phyloP scores from a whole-genome alignment of 345 rosid genomes.

The Euphorbia pulcherrima region DNA sequence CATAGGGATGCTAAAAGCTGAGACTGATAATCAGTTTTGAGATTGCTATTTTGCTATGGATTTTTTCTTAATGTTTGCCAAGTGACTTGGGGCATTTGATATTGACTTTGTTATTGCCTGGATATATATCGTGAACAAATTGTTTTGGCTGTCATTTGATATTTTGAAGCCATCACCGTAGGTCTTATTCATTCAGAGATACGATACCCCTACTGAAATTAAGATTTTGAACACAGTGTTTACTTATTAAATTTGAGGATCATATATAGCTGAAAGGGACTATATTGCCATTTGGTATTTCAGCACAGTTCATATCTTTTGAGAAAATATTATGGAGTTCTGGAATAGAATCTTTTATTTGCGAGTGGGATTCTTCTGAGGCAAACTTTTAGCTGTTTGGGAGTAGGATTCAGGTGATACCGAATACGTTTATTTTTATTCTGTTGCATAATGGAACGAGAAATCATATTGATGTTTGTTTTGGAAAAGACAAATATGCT shows the following conservation, averaged over 20 bases:
- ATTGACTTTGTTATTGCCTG: background rate
- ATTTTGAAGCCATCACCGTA: background rate
- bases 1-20: slow-evolving; percentile 1
- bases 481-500: background rate
- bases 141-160: slow-evolving; percentile 4
- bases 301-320: background rate
- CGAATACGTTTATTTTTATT: background rate
- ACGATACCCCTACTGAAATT: slow-evolving; percentile 1
- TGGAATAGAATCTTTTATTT: background rate
- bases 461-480: background rate
- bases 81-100: slow-evolving; percentile 9
- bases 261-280: background rate
- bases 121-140: background rate
- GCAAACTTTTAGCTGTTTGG: background rate
- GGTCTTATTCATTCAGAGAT: slow-evolving; percentile 5
- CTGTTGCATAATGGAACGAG: background rate
- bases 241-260: background rate
- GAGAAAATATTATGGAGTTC: background rate
- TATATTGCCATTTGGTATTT: slow-evolving; percentile 3
- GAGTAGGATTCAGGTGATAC: background rate
- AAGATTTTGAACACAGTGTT: background rate
- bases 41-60: slow-evolving; percentile 10
- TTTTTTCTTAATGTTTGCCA: slow-evolving; percentile 2
- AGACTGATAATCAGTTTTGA: background rate
- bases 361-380: slow-evolving; percentile 7